Evolutionary conservation across 1,284 basidiomycete species (phyloP).

Genomic region (Austroboletus rostrupii): DNA sequence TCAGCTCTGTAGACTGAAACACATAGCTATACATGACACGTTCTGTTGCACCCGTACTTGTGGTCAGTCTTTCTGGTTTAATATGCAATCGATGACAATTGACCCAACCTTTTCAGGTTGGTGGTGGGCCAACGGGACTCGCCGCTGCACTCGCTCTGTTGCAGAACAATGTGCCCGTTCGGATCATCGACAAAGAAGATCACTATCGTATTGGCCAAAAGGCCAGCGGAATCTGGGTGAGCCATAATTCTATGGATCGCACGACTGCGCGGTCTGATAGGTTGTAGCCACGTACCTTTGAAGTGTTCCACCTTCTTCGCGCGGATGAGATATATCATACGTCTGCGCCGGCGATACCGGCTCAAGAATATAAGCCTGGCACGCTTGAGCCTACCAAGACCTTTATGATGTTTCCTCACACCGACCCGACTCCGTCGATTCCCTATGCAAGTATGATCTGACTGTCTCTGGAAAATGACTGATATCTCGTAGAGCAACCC

Average conservation of each 20-base stretch:
- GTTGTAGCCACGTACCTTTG: slow-evolving; percentile 9
- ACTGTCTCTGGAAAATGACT: neutral
- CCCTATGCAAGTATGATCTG: slow-evolving; percentile 18
- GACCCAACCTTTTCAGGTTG: slow-evolving; percentile 23
- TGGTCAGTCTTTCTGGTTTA: slow-evolving; percentile 8
- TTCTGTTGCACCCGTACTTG: slow-evolving; percentile 17
- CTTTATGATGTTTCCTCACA: slow-evolving; percentile 10
- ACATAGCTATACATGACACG: slow-evolving; percentile 3
- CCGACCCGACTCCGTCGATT: slow-evolving; percentile 15
- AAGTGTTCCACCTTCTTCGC: slow-evolving; percentile 28
- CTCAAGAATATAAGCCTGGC: slow-evolving; percentile 18
- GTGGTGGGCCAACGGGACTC: slow-evolving; percentile 49
- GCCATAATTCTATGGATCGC: too few species aligned
- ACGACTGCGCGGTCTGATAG: too few species aligned
- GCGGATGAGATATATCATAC: slow-evolving; percentile 17
- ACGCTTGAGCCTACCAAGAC: slow-evolving; percentile 17
- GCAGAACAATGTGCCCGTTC: slow-evolving; percentile 37
- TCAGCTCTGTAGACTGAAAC: too few species aligned
- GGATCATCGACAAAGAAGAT: slow-evolving; percentile 34
- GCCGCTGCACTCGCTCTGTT: slow-evolving; percentile 44
- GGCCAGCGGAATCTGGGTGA: slow-evolving; percentile 28
- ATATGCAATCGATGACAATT: neutral
- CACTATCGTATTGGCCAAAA: slow-evolving; percentile 24
- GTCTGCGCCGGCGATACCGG: neutral
- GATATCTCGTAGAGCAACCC: slow-evolving; percentile 6